phyloP scores from a whole-genome alignment of 805 yeast genomes.

The Yamadazyma laniorum region DNA sequence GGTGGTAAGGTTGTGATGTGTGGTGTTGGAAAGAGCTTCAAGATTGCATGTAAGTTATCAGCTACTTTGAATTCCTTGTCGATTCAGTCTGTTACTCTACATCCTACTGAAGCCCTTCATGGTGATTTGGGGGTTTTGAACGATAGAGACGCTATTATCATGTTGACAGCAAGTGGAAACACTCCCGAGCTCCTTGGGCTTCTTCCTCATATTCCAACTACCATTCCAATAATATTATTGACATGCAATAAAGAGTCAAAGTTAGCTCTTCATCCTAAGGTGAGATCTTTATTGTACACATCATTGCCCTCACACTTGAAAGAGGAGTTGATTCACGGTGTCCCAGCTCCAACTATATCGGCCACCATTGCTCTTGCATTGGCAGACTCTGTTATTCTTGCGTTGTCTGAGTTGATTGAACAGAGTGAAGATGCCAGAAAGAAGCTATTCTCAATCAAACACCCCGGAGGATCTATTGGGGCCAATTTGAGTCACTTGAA shows the following conservation, averaged over 20 bases:
- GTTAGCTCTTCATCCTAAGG: conserved; percentile 50
- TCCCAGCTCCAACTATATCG: conserved; percentile 86
- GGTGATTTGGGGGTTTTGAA: conserved; percentile 80
- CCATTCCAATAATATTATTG: conserved; percentile 56
- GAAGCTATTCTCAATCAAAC: conserved; percentile 62
- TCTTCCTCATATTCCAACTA: conserved; percentile 54
- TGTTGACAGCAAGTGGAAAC: conserved; percentile 79
- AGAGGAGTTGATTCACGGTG: conserved; percentile 68
- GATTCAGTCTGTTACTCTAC: conserved; percentile 63
- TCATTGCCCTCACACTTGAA: conserved; percentile 55
- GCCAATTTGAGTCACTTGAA: conserved; percentile 36
- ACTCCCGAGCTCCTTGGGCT: conserved; percentile 70
- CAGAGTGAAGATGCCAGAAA: conserved; percentile 54
- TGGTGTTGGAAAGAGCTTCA: conserved; percentile 84
- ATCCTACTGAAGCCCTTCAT: conserved; percentile 86
- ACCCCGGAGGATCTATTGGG: conserved; percentile 94
- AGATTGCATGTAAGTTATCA: conserved; percentile 72
- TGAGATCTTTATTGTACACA: conserved; percentile 55
- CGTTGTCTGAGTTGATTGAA: conserved; percentile 66
- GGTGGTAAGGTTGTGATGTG: conserved; percentile 73
- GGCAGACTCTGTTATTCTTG: conserved; percentile 76
- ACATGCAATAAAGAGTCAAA: conserved; percentile 61
- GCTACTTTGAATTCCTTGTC: conserved; percentile 84
- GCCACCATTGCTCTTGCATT: conserved; percentile 73
- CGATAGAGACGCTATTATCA: conserved; percentile 53